phyloP scores from a whole-genome alignment of 1,284 basidiomycete genomes.

The Ustilago shanxiensis region DNA sequence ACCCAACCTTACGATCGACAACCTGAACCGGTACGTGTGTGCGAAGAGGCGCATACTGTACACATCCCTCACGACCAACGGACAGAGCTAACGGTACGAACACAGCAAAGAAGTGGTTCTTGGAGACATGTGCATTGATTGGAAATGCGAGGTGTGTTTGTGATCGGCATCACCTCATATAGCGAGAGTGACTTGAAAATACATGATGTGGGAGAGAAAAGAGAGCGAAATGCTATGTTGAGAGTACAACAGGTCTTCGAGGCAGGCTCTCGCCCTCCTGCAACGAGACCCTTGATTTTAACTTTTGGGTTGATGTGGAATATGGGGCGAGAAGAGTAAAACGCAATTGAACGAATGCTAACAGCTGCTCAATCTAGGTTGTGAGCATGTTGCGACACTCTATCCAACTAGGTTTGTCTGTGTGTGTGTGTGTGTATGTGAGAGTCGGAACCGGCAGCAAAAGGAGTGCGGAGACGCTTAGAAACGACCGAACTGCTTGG shows the following conservation, averaged over 20 bases:
- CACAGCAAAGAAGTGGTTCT: slow-evolving; percentile 10
- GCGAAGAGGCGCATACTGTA: too few species aligned
- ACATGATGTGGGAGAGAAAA: slow-evolving; percentile 27
- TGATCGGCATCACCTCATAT: slow-evolving; percentile 26
- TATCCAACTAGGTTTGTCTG: background rate
- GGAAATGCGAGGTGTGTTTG: slow-evolving; percentile 28
- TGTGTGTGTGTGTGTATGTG: too few species aligned
- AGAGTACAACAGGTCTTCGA: slow-evolving; percentile 38
- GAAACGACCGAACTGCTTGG: slow-evolving; percentile 95
- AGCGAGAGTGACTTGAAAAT: slow-evolving; percentile 30
- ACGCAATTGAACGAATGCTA: background rate
- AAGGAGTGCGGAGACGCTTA: slow-evolving; percentile 71
- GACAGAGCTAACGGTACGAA: background rate
- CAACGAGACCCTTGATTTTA: slow-evolving; percentile 32
- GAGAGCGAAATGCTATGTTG: slow-evolving; percentile 37
- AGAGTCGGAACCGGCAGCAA: background rate
- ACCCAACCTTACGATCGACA: too few species aligned
- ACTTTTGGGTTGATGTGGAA: slow-evolving; percentile 9
- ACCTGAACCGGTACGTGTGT: too few species aligned
- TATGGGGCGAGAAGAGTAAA: background rate
- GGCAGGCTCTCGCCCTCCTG: slow-evolving; percentile 50
- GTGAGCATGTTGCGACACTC: background rate
- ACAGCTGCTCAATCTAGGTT: background rate
- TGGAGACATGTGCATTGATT: slow-evolving; percentile 45
- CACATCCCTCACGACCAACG: too few species aligned